Base-by-base conservation (phyloP, 2,329 filamentous ascomycete species). In the Colletotrichum costaricense region DNA sequence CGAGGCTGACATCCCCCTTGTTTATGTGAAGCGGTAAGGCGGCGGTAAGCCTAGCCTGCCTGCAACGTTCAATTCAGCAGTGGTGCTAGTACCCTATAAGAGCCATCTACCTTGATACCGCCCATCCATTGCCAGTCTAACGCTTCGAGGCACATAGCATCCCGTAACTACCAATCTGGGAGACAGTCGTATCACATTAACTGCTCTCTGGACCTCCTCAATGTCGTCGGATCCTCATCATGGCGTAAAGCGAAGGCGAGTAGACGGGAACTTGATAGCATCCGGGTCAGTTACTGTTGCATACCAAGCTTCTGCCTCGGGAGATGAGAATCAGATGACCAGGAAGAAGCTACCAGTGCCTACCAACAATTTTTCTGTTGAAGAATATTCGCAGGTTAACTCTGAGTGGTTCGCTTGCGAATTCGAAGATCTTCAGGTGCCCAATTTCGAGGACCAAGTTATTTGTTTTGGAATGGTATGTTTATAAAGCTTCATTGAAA, bases 221-320 rank as follows among this genome's bases (percentile, higher is more conserved):
- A 55, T 55, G 52, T 0, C 24, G 24, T 24, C 52, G 1, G n/a
- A 55, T 55, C 0, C 24, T 2, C 24, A 28, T 55, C 54, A 28
- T 28, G 9, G 26, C 22, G 1, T 55, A 7, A 55, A 42, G 38
- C 38, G 54, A 0, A 12, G 54, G 54, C 54, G 54, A 1, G 6
- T 8, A 24, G 24, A 55, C n/a, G 24, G 54, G 0, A 7, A 2
- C 22, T 28, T 0, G 24, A 0, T 55, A 0, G 54, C 54, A 19
- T 28, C 0, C 12, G 24, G 24, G 24, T 3, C 5, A 55, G 3
- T 55, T 28, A 0, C 19, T 3, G 22, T 24, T 6, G 12, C 24
- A 55, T 55, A 55, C 24, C 4, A 55, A 55, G 0, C 0, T 55
- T 28, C 19, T 5, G 12, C 24, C 24, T 19, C 54, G 1, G 7